Evolutionary conservation across 805 yeast genomes (phyloP).

Genomic region (Hanseniaspora occidentalis): DNA sequence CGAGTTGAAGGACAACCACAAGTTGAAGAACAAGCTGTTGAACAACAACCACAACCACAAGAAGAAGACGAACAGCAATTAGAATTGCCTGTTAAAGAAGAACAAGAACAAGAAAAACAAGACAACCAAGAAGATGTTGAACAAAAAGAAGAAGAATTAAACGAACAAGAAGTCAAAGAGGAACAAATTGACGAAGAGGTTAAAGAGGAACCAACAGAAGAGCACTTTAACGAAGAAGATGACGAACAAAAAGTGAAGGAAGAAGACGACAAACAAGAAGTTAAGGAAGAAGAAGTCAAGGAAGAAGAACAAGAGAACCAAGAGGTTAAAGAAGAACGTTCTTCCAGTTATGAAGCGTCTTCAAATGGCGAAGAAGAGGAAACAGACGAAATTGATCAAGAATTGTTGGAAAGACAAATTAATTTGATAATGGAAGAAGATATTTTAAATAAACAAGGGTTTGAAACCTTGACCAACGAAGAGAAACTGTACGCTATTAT

Average conservation of each 20-base stretch:
- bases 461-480: slow-evolving; percentile 29
- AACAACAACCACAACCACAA: not conserved
- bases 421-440: slow-evolving; percentile 19
- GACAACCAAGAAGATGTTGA: slow-evolving; percentile 3
- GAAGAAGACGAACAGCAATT: slow-evolving; percentile 2
- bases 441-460: slow-evolving; percentile 14
- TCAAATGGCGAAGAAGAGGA: not conserved
- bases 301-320: not conserved
- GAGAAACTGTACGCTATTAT: slow-evolving; percentile 20
- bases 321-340: not conserved
- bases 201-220: slow-evolving; percentile 3
- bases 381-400: slow-evolving; percentile 10
- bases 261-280: slow-evolving; percentile 8
- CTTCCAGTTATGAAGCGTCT: not conserved
- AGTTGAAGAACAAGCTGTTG: not conserved
- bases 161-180: slow-evolving; percentile 1
- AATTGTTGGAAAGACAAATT: slow-evolving; percentile 20
- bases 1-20: not conserved
- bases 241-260: slow-evolving; percentile 4
- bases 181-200: slow-evolving; percentile 1
- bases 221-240: slow-evolving; percentile 5
- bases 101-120: not conserved
- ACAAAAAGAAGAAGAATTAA: slow-evolving; percentile 2
- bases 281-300: not conserved
- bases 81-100: not conserved